Base-by-base conservation (phyloP, 306 rosid genomes). In the Vachellia collinsii region DNA sequence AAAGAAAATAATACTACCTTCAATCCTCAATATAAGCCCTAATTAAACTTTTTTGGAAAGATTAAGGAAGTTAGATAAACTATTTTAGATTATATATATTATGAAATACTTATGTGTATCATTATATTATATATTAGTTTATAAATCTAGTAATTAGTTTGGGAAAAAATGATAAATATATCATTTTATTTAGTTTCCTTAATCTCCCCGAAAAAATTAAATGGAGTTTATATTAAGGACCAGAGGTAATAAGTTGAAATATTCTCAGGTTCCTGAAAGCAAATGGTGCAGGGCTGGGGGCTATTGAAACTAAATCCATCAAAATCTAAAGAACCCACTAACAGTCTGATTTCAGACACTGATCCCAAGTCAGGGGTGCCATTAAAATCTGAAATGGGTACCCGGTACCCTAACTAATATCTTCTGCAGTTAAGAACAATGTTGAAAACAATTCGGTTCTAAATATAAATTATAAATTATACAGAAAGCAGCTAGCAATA, bases 401-500 rank as follows among this genome's bases (percentile, higher is more conserved):
- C 43, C 72, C 22, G 50, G 64, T 58, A 39, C 51, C 23, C 77
- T 43, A 38, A 46, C 11, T 53, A 29, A 58, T 20, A 19, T 75
- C 51, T 75, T 74, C 48, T 67, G 70, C 42, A 61, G 50, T 80
- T 41, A 11, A 42, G 38, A 65, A 74, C 16, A 73, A 80, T 47
- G 70, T 44, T 19, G 39, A 70, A 29, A 42, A 29, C 34, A 29
- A 29, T 29, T 0, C 34, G 34, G 34, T 29, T 29, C 34, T 5
- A 19, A 17, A 74, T n/a, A 14, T 38, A 12, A 20, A 59, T 23
- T 19, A 34, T 48, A 42, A 34, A 9, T 29, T 20, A 23, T 54
- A 65, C 42, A 19, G 19, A 58, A 64, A 64, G 54, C 51, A 11
- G 54, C 59, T 72, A 53, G 38, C 47, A 63, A 81, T 74, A 95